These are phyloP conservation scores for Ottelia alismoides DNA, from an alignment of 106 monocot genomes.

Conservation along the genomic window DNA sequence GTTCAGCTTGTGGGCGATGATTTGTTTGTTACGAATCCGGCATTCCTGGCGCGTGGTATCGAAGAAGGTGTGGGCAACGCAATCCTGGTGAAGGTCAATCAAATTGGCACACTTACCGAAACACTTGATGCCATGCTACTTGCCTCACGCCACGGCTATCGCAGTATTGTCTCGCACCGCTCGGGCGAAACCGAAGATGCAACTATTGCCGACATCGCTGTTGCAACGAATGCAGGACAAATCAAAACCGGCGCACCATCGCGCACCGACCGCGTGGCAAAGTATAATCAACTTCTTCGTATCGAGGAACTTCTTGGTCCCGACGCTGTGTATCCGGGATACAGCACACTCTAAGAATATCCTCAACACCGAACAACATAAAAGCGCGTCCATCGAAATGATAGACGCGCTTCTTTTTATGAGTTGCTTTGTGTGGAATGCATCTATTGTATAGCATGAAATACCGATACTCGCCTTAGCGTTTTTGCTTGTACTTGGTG, in stretches of 20 bases:
- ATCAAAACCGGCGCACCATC: background rate
- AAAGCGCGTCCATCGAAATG: no score
- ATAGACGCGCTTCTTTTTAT: no score
- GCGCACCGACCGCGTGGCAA: background rate
- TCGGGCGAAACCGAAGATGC: background rate
- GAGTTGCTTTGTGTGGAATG: no score
- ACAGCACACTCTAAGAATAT: no score
- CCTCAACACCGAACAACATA: no score
- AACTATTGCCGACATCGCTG: background rate
- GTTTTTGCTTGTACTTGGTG: no score
- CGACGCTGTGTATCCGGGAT: no score
- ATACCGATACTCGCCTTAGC: no score
- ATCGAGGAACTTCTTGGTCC: background rate
- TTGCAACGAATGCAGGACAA: background rate
- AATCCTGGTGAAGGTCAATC: background rate
- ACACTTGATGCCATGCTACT: background rate
- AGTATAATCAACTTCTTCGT: background rate
- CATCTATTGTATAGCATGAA: no score
- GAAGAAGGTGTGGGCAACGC: background rate
- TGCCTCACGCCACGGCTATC: background rate
- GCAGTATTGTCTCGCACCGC: background rate
- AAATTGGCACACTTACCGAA: background rate
- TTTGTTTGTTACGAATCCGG: slow-evolving; percentile 84
- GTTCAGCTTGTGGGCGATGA: slow-evolving; percentile 95
- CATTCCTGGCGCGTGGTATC: background rate